phyloP scores from a whole-genome alignment of 2,329 filamentous ascomycete genomes.

The Aspergillus eucalypticola region DNA sequence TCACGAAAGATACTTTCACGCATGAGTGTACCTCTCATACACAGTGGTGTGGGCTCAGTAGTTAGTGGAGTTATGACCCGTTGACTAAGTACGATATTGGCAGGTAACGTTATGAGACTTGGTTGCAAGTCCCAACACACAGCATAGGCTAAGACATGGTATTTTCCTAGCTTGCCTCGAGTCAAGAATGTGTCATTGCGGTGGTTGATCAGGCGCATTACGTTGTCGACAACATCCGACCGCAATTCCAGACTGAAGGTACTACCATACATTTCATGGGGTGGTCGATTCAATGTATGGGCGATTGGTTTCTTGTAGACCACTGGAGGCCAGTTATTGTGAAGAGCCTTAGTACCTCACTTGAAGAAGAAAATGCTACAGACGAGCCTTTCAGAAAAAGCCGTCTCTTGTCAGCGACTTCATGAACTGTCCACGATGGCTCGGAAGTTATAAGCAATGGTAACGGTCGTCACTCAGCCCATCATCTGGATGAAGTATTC shows the following conservation, averaged over 20 bases:
- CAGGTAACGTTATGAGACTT: background rate
- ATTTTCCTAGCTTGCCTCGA: background rate
- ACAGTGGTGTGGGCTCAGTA: background rate
- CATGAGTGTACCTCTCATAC: background rate
- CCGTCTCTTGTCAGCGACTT: background rate
- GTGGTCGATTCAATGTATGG: background rate
- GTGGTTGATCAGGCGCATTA: background rate
- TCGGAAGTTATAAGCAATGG: constrained; percentile 13
- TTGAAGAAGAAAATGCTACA: background rate
- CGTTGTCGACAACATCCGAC: constrained; percentile 2
- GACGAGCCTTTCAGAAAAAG: background rate
- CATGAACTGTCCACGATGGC: constrained; percentile 14
- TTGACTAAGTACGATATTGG: background rate
- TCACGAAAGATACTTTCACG: background rate
- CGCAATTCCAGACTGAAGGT: background rate
- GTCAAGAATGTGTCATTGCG: constrained; percentile 18
- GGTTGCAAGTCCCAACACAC: background rate
- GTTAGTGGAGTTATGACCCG: background rate
- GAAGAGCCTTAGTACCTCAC: background rate
- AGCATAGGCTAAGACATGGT: background rate
- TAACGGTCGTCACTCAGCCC: constrained; percentile 3
- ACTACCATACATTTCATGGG: background rate
- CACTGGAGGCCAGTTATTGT: background rate
- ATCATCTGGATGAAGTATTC: background rate
- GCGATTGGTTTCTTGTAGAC: background rate